phyloP scores from a whole-genome alignment of 1,284 basidiomycete species.

The Apiotrichum akiyoshidainum region DNA sequence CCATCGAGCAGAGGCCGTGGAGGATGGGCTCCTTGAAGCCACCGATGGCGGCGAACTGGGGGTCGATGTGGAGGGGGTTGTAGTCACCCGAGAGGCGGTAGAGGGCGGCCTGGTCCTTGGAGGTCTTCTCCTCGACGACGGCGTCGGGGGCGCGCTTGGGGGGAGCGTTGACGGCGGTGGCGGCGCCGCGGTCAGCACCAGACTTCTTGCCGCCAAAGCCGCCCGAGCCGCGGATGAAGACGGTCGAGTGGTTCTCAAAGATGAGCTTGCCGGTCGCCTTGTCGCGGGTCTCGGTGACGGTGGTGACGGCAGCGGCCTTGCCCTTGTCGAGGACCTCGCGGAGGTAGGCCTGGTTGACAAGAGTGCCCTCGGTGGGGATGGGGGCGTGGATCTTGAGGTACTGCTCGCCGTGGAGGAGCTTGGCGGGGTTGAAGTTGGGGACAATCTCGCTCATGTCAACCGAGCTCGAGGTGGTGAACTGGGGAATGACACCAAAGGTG shows the following conservation, averaged over 20 bases:
- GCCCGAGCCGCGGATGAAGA: conserved; percentile 89
- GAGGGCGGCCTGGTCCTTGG: conserved; percentile 75
- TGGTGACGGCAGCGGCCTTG: conserved; percentile 85
- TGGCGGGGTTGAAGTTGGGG: conserved; percentile 92
- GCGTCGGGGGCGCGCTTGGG: conserved; percentile 81
- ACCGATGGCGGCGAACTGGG: conserved; percentile 88
- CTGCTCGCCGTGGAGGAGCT: conserved; percentile 97
- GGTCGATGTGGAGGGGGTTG: conserved; percentile 92
- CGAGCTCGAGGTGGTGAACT: conserved; percentile 66
- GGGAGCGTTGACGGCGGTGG: conserved; percentile 76
- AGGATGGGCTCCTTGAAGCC: conserved; percentile 86
- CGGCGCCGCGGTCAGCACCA: conserved; percentile 80
- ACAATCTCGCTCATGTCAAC: conserved; percentile 72
- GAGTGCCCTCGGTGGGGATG: conserved; percentile 80
- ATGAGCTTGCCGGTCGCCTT: conserved; percentile 73
- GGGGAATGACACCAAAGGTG: conserved; percentile 95
- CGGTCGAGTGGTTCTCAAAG: conserved; percentile 89
- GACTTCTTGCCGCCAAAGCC: conserved; percentile 90
- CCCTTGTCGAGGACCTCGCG: conserved; percentile 59
- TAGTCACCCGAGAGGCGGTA: conserved; percentile 86
- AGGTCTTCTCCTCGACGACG: conserved; percentile 81
- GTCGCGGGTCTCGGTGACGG: conserved; percentile 73
- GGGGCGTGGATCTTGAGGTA: conserved; percentile 83
- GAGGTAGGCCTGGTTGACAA: conserved; percentile 68
- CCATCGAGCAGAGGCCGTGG: conserved; percentile 83